Evolutionary conservation across 441 rosid genomes (phyloP).

Genomic region (Hura crepitans): DNA sequence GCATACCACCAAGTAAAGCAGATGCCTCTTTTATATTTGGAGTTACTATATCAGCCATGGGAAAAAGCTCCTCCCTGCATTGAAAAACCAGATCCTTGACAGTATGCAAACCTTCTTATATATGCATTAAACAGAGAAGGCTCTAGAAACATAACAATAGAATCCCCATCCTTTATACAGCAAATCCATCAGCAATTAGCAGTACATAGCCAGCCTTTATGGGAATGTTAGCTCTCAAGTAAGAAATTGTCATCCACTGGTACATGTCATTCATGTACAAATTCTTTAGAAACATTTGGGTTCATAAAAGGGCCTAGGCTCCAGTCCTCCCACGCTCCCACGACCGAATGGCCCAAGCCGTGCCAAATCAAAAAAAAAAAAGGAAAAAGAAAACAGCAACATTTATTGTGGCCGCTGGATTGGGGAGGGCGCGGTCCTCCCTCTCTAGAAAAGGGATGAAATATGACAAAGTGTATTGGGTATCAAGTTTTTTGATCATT

Average conservation of each 20-base stretch:
- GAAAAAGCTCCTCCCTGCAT: conserved; percentile 76
- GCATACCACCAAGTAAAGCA: conserved; percentile 68
- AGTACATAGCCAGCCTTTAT: neutral
- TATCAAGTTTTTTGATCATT: too few relatives aligned
- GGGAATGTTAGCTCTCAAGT: neutral
- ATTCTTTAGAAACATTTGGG: neutral
- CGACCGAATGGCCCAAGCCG: too few relatives aligned
- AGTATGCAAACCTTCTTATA: neutral
- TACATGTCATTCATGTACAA: neutral
- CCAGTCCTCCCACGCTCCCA: too few relatives aligned
- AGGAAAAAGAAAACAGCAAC: too few relatives aligned
- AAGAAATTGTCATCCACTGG: neutral
- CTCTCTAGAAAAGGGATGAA: too few relatives aligned
- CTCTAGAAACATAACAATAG: neutral
- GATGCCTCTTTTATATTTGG: conserved; percentile 93
- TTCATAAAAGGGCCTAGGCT: too few relatives aligned
- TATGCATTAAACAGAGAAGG: neutral
- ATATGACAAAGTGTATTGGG: too few relatives aligned
- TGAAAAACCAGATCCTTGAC: conserved; percentile 13
- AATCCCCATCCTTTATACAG: neutral
- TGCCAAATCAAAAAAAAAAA: too few relatives aligned
- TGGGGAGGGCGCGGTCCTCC: too few relatives aligned
- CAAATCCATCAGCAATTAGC: neutral
- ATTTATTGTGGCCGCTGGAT: too few relatives aligned
- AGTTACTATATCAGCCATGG: conserved; percentile 76